Percentiles rank a stretch among this genome's conserved stretches.
phyloP scores from a whole-genome alignment of 495 filamentous ascomycete genomes.

The Xylaria castorea region DNA sequence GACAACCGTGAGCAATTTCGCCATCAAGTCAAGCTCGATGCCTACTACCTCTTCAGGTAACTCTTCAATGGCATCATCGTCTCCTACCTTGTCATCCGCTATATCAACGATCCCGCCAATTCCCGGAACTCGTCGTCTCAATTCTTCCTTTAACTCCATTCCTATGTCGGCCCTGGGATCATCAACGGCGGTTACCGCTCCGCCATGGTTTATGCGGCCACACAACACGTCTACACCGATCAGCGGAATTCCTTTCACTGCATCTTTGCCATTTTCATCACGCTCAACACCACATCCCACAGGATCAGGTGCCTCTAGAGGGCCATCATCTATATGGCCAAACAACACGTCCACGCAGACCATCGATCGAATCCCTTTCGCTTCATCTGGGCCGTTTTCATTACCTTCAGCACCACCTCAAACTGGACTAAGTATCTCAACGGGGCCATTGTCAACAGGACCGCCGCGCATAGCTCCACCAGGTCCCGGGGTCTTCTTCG shows the following conservation, averaged over 20 bases:
- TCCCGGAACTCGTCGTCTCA: not conserved
- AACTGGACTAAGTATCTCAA: not conserved
- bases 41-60: not conserved
- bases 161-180: not conserved
- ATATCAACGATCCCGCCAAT: not conserved
- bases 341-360: too few species aligned
- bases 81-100: too few species aligned
- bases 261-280: not conserved
- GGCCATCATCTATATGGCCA: not conserved
- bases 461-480: not conserved
- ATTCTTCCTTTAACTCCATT: not conserved
- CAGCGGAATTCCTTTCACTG: too few species aligned
- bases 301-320: not conserved
- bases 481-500: not conserved
- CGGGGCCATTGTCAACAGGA: not conserved
- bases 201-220: not conserved
- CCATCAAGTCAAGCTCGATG: too few species aligned
- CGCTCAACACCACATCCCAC: not conserved
- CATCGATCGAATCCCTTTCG: too few species aligned
- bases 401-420: not conserved
- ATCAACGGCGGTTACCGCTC: not conserved
- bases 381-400: not conserved
- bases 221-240: not conserved
- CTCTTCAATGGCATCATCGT: not conserved
- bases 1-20: not conserved